Percentiles rank a stretch among this genome's conserved stretches.
phyloP scores from a whole-genome alignment of 75 land plant genomes.

The Sequoiadendron giganteum region DNA sequence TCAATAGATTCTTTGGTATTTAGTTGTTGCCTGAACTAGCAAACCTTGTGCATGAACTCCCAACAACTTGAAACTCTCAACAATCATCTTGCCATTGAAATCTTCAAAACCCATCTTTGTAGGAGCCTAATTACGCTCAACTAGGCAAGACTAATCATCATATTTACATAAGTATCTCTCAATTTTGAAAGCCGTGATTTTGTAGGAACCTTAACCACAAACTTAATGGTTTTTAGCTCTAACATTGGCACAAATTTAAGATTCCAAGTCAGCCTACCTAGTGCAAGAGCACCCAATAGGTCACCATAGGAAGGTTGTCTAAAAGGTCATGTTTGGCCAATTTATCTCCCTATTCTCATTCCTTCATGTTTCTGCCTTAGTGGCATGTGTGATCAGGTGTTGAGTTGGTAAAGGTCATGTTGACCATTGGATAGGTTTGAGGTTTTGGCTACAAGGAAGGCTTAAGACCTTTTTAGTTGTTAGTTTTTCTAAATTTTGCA shows the following conservation, averaged over 20 bases:
- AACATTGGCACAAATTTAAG: not conserved
- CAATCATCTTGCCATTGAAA: not conserved
- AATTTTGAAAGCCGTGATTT: not conserved
- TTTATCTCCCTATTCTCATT: too few species aligned
- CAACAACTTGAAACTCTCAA: not conserved
- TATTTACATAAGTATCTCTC: not conserved
- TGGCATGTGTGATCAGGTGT: too few species aligned
- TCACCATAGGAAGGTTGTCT: too few species aligned
- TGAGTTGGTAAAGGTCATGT: too few species aligned
- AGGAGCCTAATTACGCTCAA: not conserved
- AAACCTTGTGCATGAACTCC: not conserved
- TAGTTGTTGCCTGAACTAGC: too few species aligned
- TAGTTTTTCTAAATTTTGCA: too few species aligned
- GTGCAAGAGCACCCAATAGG: too few species aligned
- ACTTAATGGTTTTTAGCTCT: not conserved
- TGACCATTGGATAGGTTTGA: too few species aligned
- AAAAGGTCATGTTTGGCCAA: too few species aligned
- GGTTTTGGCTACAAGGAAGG: too few species aligned
- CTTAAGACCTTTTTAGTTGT: too few species aligned
- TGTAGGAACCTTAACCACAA: not conserved
- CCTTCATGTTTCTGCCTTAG: too few species aligned
- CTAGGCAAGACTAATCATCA: not conserved
- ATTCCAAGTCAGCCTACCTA: not conserved
- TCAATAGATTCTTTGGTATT: conserved; percentile 21
- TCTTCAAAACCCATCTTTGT: not conserved